Evolutionary conservation across 495 filamentous ascomycete genomes (phyloP).

Genomic region (Podospora fimiseda): DNA sequence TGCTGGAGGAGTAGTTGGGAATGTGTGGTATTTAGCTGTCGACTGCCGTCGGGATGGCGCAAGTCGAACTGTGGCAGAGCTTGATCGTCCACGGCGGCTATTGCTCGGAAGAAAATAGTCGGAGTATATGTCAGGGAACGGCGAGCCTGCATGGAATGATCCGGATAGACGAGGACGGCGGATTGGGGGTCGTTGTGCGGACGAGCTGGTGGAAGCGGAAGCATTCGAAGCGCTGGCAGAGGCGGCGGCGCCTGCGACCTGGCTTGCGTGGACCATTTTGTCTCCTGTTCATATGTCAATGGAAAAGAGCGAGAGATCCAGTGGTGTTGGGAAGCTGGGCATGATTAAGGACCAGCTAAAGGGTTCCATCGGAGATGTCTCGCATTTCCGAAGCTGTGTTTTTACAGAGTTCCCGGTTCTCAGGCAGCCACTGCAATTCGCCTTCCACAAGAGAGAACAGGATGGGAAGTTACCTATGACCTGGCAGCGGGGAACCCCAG

Average conservation of each 20-base stretch:
- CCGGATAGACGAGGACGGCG: constrained; percentile 27
- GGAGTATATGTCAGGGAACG: constrained; percentile 33
- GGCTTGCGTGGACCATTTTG: constrained; percentile 32
- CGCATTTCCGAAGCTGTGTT: no score
- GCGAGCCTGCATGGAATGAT: constrained; percentile 46
- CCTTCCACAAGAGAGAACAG: not conserved
- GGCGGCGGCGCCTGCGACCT: constrained; percentile 23
- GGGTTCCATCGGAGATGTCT: no score
- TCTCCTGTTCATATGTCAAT: not conserved
- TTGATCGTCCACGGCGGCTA: constrained; percentile 7
- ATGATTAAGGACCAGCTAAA: no score
- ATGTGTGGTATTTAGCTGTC: constrained; percentile 86
- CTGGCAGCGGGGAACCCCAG: not conserved
- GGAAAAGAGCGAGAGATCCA: no score
- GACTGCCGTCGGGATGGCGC: constrained; percentile 49
- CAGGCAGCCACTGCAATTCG: no score
- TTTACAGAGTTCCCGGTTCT: no score
- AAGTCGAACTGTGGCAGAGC: constrained; percentile 9
- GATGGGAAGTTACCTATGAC: not conserved
- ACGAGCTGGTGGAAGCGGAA: constrained; percentile 14
- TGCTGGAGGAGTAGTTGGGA: constrained; percentile 81
- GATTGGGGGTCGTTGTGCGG: constrained; percentile 9
- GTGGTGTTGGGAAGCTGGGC: no score
- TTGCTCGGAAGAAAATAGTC: constrained; percentile 11
- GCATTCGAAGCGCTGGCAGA: no score